Evolutionary conservation across 345 rosid species (phyloP).

Genomic region (Euphorbia lathyris): DNA sequence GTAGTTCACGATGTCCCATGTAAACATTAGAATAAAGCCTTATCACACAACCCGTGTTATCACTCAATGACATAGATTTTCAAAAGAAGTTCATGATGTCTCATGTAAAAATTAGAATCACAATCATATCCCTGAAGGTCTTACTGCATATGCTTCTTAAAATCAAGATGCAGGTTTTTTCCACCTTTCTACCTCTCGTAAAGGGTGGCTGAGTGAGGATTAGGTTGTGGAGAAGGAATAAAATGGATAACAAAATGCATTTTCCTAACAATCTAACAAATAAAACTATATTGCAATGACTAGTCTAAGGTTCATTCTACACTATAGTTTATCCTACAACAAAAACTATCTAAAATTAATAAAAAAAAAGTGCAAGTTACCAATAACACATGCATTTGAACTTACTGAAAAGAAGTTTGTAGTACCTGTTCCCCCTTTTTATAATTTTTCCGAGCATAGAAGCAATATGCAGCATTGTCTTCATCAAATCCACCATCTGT

Average conservation of each 20-base stretch:
- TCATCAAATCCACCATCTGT: conserved; percentile 82
- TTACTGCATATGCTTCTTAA: background rate
- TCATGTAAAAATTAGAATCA: background rate
- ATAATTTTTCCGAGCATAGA: conserved; percentile 68
- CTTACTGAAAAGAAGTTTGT: background rate
- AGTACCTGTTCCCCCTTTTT: conserved; percentile 74
- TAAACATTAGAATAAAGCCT: too few relatives aligned
- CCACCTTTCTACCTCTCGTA: background rate
- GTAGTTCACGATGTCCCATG: too few relatives aligned
- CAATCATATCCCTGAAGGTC: background rate
- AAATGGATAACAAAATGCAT: background rate
- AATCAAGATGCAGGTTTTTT: background rate
- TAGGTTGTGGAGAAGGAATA: background rate
- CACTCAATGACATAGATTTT: too few relatives aligned
- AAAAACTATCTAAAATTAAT: background rate
- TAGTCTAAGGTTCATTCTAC: background rate
- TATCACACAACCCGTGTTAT: too few relatives aligned
- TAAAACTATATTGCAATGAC: too few relatives aligned
- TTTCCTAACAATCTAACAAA: background rate
- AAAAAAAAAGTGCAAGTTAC: background rate
- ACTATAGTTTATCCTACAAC: background rate
- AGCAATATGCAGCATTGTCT: conserved; percentile 63
- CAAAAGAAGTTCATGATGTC: too few relatives aligned
- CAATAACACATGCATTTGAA: background rate
- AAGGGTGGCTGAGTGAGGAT: background rate